Conservation (phyloP, 306 rosid species). For the Astragalus glycyphyllos region DNA sequence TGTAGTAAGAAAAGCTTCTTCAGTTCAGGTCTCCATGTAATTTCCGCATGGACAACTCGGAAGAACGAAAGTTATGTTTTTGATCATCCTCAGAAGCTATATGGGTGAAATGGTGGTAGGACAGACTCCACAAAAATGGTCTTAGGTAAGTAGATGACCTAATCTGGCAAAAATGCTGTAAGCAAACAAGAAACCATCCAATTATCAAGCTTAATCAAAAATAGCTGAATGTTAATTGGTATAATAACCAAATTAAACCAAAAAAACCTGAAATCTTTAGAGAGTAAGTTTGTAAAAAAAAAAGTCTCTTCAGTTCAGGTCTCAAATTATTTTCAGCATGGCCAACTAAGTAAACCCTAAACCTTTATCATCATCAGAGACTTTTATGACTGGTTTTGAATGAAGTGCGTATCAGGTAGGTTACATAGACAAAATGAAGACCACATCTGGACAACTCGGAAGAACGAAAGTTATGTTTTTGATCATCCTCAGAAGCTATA, state of each 20-base stretch:
- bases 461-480: conserved; percentile 50
- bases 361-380: no score
- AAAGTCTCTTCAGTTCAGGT: no score
- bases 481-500: conserved; percentile 52
- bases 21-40: conserved; percentile 67
- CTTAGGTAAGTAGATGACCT: neutral
- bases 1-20: conserved; percentile 38
- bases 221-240: neutral
- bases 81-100: conserved; percentile 55
- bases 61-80: conserved; percentile 59
- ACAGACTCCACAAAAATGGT: neutral
- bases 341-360: no score
- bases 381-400: no score
- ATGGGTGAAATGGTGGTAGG: neutral
- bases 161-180: neutral
- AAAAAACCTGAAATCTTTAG: no score
- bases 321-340: no score
- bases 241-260: neutral
- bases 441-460: conserved; percentile 41
- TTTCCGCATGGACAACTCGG: conserved; percentile 55
- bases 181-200: neutral
- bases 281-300: no score
- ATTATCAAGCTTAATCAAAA: neutral
- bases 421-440: no score
- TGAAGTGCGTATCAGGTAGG: no score